Evolutionary conservation across 2,329 filamentous ascomycete genomes (phyloP).

Genomic region (Sporothrix luriei): DNA sequence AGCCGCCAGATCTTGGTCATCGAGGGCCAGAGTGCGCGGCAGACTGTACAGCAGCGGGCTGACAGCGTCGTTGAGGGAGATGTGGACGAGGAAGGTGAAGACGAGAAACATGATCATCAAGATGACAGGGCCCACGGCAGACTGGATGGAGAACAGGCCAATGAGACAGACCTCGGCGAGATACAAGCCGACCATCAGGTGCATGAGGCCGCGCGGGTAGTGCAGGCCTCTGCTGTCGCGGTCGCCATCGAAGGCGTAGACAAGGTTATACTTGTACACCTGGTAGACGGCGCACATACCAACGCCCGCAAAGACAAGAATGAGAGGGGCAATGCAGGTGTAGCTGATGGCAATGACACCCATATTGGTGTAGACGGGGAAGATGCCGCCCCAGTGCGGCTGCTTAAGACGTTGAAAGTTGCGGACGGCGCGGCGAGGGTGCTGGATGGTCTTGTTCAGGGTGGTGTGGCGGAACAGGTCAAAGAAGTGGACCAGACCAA

Average conservation of each 20-base stretch:
- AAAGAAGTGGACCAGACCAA: conserved; percentile 72
- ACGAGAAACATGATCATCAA: conserved; percentile 75
- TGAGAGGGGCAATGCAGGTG: conserved; percentile 78
- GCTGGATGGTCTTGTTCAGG: conserved; percentile 71
- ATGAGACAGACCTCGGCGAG: conserved; percentile 77
- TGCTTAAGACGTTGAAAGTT: conserved; percentile 70
- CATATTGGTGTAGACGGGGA: conserved; percentile 75
- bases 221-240: conserved; percentile 88
- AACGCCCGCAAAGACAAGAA: conserved; percentile 76
- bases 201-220: conserved; percentile 86
- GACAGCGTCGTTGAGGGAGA: conserved; percentile 69
- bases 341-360: conserved; percentile 76
- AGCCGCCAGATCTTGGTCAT: conserved; percentile 39
- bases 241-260: conserved; percentile 76
- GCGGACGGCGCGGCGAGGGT: conserved; percentile 78
- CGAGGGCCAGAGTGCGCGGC: conserved; percentile 63
- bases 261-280: conserved; percentile 82
- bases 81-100: conserved; percentile 75
- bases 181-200: conserved; percentile 80
- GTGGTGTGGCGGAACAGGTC: conserved; percentile 52
- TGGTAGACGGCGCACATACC: conserved; percentile 79
- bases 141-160: conserved; percentile 74
- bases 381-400: conserved; percentile 75
- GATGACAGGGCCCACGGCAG: conserved; percentile 68
- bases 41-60: conserved; percentile 71